These are phyloP conservation scores for Tetrahymena elliotti DNA, from an alignment of 73 alveolate genomes.

Conservation along the genomic window DNA sequence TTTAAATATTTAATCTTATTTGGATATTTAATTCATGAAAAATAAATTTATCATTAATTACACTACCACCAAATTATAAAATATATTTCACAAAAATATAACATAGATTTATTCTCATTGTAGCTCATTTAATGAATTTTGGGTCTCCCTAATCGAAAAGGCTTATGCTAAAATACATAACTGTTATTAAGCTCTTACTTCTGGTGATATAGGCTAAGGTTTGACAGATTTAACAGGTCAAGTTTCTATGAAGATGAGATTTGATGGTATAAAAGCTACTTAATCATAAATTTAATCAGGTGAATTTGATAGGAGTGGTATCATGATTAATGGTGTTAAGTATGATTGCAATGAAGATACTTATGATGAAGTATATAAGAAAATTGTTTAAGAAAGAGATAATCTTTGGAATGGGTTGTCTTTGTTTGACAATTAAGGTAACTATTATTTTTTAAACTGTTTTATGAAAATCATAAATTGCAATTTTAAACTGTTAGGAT, in stretches of 20 bases:
- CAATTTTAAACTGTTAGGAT: conserved; percentile 46
- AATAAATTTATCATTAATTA: no score
- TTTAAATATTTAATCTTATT: conserved; percentile 13
- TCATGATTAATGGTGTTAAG: conserved; percentile 30
- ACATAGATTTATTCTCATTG: conserved; percentile 74
- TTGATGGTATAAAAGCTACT: conserved; percentile 39
- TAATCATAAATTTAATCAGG: conserved; percentile 49
- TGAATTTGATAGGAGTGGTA: neutral
- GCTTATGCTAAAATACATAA: conserved; percentile 97
- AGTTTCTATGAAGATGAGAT: conserved; percentile 73
- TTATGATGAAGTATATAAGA: neutral
- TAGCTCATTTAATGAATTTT: conserved; percentile 70
- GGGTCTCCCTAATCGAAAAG: conserved; percentile 96
- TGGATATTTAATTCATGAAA: no score
- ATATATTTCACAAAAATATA: neutral
- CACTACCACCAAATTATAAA: neutral
- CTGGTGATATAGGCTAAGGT: conserved; percentile 96
- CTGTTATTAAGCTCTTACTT: conserved; percentile 79
- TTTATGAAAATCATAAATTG: conserved; percentile 56
- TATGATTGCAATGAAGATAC: neutral
- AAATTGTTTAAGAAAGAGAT: neutral
- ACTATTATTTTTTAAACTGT: neutral
- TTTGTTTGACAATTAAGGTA: neutral
- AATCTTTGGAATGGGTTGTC: neutral
- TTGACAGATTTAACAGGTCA: conserved; percentile 91